Percentiles rank a stretch among this genome's conserved stretches.
These are phyloP conservation scores for Mollisia scopiformis DNA, from an alignment of 2,329 filamentous ascomycete species.

Conservation along the genomic window DNA sequence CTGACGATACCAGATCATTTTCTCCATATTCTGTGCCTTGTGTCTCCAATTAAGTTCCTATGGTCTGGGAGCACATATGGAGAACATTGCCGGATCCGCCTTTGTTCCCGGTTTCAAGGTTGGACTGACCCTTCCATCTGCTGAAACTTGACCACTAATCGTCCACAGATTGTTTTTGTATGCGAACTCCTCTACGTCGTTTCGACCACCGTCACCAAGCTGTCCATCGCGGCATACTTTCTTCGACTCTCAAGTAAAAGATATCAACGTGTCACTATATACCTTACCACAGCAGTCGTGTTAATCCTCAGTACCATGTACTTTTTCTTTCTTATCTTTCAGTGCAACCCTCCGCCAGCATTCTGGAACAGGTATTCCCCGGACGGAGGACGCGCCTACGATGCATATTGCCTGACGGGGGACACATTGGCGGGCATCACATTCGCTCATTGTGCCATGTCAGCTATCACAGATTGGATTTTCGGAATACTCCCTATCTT, in stretches of 20 bases:
- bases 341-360: constrained; percentile 31
- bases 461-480: constrained; percentile 32
- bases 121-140: neutral
- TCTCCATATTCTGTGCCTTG: constrained; percentile 31
- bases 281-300: constrained; percentile 25
- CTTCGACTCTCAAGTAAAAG: constrained; percentile 31
- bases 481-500: constrained; percentile 36
- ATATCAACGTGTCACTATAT: constrained; percentile 31
- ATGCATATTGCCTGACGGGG: constrained; percentile 38
- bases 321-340: constrained; percentile 35
- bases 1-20: constrained; percentile 25
- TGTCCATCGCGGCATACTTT: constrained; percentile 34
- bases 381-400: too few species aligned
- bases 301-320: constrained; percentile 32
- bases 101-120: constrained; percentile 32
- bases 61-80: constrained; percentile 35
- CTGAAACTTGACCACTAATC: neutral
- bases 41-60: constrained; percentile 25
- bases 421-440: constrained; percentile 27
- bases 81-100: constrained; percentile 25
- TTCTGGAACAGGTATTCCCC: constrained; percentile 41
- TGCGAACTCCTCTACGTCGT: constrained; percentile 36
- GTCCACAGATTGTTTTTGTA: constrained; percentile 29
- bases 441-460: constrained; percentile 34
- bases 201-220: constrained; percentile 33